Conservation (phyloP, 2,329 filamentous ascomycete species). For the Trichoderma pleuroti region DNA sequence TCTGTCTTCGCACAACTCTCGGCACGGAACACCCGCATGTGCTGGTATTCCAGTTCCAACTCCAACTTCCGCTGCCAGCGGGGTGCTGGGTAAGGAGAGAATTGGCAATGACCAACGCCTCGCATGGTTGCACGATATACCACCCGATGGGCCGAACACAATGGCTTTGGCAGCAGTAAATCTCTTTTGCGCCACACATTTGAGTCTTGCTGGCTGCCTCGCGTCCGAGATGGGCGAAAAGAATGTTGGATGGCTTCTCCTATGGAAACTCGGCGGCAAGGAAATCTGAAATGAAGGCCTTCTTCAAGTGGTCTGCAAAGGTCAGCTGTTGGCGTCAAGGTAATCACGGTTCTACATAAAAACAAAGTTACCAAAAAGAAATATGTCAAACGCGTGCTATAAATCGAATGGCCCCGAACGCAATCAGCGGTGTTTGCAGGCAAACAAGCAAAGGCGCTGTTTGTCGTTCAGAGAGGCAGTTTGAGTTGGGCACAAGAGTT, state of each 20-base stretch:
- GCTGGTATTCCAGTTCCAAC: slow-evolving; percentile 1
- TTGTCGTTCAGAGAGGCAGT: not conserved
- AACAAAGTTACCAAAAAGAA: not conserved
- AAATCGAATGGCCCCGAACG: not conserved
- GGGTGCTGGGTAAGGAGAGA: not conserved
- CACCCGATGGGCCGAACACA: slow-evolving; percentile 13
- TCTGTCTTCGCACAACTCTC: not conserved
- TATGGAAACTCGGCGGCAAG: not conserved
- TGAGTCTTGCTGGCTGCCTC: not conserved
- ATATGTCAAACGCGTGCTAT: not conserved
- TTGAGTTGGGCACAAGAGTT: not conserved
- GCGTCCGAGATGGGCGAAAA: not conserved
- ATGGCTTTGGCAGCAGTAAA: slow-evolving; percentile 11
- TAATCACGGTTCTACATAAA: not conserved
- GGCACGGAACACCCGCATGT: slow-evolving; percentile 4
- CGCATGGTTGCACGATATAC: slow-evolving; percentile 15
- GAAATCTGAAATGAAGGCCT: not conserved
- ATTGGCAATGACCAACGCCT: not conserved
- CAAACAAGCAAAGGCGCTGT: not conserved
- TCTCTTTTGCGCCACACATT: slow-evolving; percentile 17
- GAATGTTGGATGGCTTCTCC: not conserved
- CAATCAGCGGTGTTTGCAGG: not conserved
- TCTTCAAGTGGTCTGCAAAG: not conserved
- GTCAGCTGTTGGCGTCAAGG: not conserved
- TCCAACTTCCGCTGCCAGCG: not conserved